These are phyloP conservation scores for Fusarium staphyleae DNA, from an alignment of 2,329 filamentous ascomycete genomes.

Conservation along the genomic window DNA sequence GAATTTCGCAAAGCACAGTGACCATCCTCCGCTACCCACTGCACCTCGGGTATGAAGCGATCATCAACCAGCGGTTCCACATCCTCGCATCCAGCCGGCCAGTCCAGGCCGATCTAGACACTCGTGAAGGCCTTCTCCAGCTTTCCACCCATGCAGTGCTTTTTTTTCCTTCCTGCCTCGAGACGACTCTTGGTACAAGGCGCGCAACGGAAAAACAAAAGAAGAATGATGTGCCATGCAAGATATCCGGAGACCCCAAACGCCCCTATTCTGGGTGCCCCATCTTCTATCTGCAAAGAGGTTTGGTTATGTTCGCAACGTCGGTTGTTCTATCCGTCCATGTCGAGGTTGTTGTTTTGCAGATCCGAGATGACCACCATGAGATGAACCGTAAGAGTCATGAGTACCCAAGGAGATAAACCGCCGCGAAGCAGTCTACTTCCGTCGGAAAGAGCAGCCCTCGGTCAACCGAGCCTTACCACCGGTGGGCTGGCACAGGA, in stretches of 20 bases:
- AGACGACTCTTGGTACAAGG: conserved; percentile 56
- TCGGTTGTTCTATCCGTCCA: conserved; percentile 57
- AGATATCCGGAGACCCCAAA: conserved; percentile 84
- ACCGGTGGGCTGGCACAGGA: conserved; percentile 99
- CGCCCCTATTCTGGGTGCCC: conserved; percentile 71
- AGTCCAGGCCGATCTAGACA: conserved; percentile 50
- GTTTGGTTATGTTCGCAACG: conserved; percentile 54
- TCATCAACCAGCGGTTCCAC: conserved; percentile 69
- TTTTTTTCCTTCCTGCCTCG: conserved; percentile 51
- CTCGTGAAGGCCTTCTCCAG: conserved; percentile 67
- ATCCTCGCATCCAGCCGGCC: conserved; percentile 61
- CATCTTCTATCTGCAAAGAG: conserved; percentile 75
- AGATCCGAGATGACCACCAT: conserved; percentile 66
- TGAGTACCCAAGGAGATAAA: conserved; percentile 57
- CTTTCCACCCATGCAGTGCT: conserved; percentile 64
- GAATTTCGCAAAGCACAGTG: conserved; percentile 67
- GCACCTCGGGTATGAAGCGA: conserved; percentile 65
- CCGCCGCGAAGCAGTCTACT: conserved; percentile 74
- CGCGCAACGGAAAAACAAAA: conserved; percentile 56
- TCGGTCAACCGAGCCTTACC: conserved; percentile 98
- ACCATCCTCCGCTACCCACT: conserved; percentile 56
- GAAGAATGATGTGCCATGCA: conserved; percentile 66
- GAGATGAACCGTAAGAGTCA: conserved; percentile 58
- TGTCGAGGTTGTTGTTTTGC: conserved; percentile 60
- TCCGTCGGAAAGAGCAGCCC: conserved; percentile 99